Percentiles rank a stretch among this genome's conserved stretches.
phyloP scores from a whole-genome alignment of 2,329 filamentous ascomycete species.

The Neonectria ditissima region DNA sequence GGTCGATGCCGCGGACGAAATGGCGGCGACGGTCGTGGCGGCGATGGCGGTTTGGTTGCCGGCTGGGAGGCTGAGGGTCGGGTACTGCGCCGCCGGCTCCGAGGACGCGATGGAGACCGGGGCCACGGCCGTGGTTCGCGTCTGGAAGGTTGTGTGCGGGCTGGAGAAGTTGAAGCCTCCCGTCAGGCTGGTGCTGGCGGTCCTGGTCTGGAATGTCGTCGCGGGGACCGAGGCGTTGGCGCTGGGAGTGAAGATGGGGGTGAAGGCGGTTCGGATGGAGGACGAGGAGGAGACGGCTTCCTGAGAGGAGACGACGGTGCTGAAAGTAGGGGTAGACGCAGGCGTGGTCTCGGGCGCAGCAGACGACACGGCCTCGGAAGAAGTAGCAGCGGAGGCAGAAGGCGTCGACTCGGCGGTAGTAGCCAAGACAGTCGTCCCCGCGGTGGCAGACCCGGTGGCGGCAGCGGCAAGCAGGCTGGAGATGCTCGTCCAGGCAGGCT shows the following conservation, averaged over 20 bases:
- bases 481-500: slow-evolving; percentile 55
- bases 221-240: slow-evolving; percentile 16
- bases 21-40: background rate
- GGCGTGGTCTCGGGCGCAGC: background rate
- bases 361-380: background rate
- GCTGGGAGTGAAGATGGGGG: slow-evolving; percentile 20
- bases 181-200: slow-evolving; percentile 19
- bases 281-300: background rate
- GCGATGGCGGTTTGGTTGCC: slow-evolving; percentile 29
- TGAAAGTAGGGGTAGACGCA: background rate
- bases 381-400: slow-evolving; percentile 22
- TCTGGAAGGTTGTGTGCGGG: slow-evolving; percentile 32
- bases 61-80: slow-evolving; percentile 32
- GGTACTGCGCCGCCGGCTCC: slow-evolving; percentile 10
- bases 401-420: slow-evolving; percentile 26
- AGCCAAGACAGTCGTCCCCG: slow-evolving; percentile 5
- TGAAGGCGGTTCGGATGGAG: background rate
- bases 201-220: slow-evolving; percentile 20
- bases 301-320: background rate
- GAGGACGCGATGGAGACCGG: slow-evolving; percentile 21
- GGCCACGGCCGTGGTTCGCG: slow-evolving; percentile 31
- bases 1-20: slow-evolving; percentile 6
- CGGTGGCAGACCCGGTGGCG: slow-evolving; percentile 9
- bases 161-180: slow-evolving; percentile 31
- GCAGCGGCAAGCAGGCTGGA: slow-evolving; percentile 49